These are phyloP conservation scores for Coemansia sp. DNA, from an alignment of 192 early-diverging fungal species.

Conservation along the genomic window DNA sequence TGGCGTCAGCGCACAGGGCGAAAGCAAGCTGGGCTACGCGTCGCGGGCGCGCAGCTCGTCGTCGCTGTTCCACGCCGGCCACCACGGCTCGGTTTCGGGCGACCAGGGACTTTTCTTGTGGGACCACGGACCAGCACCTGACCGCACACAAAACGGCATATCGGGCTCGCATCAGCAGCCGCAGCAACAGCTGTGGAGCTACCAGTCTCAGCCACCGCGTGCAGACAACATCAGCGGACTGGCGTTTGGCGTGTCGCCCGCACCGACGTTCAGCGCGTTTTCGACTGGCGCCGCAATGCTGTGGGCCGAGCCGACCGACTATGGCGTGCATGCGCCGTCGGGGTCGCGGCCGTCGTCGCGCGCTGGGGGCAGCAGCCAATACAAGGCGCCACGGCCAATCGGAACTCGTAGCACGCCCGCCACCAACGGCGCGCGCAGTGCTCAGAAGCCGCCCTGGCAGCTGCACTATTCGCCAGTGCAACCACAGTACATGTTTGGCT, in stretches of 20 bases:
- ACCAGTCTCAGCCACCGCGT: constrained; percentile 1
- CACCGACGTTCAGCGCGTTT: constrained; percentile 15
- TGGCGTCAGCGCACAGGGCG: neutral
- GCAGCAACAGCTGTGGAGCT: too few species aligned
- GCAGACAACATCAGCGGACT: constrained; percentile 2
- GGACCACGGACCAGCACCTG: neutral
- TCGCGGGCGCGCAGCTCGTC: constrained; percentile 13
- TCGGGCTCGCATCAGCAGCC: too few species aligned
- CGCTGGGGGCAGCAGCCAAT: constrained; percentile 1
- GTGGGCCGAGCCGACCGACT: constrained; percentile 19
- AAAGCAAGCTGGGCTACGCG: neutral
- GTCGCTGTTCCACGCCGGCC: constrained; percentile 24
- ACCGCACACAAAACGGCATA: neutral
- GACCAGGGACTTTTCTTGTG: constrained; percentile 1
- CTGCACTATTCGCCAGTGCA: constrained; percentile 12
- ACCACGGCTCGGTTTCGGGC: neutral
- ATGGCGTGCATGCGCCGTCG: neutral
- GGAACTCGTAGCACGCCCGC: constrained; percentile 25
- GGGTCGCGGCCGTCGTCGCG: constrained; percentile 13
- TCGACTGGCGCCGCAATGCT: constrained; percentile 21
- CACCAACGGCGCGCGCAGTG: constrained; percentile 5
- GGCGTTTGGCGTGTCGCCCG: neutral
- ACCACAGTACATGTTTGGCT: too few species aligned
- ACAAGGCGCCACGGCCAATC: constrained; percentile 24
- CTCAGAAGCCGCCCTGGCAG: constrained; percentile 14